Base-by-base conservation (phyloP, 768 basidiomycete species). In the Gloeophyllum trabeum region DNA sequence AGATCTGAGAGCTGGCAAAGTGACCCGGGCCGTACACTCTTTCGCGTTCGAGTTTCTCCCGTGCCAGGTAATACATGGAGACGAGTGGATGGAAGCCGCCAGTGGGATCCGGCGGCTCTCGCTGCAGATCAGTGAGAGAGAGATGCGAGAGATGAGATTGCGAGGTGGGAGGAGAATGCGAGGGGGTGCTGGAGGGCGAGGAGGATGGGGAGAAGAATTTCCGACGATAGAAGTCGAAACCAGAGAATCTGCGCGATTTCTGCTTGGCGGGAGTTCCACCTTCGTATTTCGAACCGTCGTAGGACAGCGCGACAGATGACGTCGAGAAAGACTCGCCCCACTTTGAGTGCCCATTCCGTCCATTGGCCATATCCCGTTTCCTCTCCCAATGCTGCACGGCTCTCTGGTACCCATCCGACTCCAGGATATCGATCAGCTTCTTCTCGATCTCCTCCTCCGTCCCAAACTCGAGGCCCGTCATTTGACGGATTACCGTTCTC, bases 391-490 rank as follows among this genome's bases (percentile, higher is more conserved):
- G 61, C 26, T 76, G 68, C 2, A 94, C 71, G 0, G 86, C 75
- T 0, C 79, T 73, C 6, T 69, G 60, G 60, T 97, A 99, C 1
- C 64, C 55, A 22, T 96, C 91, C 0, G 81, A 80, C 48, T 79
- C 75, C 19, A 98, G 75, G 18, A 96, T 72, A 1, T 75, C 69
- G 6, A 73, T 54, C 2, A 97, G 72, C 54, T 70, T 79, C 32
- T 68, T 67, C 59, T 89, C 81, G 43, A 98, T 88, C 10, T 94
- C 86, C 4, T 85, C 83, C 39, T 85, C 81, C 0, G 82, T 67
- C 13, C 96, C 96, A 50, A 99, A 97, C 54, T 97, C 94, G 63
- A 99, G 97, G 4, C 94, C 94, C 34, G 81, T 79, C 96, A 97
- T 98, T 39, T 81, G 81, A 24, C 73, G 73, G 54, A 99, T 74